Conservation (phyloP, 2,329 filamentous ascomycete genomes). For the Aspergillus versicolor region DNA sequence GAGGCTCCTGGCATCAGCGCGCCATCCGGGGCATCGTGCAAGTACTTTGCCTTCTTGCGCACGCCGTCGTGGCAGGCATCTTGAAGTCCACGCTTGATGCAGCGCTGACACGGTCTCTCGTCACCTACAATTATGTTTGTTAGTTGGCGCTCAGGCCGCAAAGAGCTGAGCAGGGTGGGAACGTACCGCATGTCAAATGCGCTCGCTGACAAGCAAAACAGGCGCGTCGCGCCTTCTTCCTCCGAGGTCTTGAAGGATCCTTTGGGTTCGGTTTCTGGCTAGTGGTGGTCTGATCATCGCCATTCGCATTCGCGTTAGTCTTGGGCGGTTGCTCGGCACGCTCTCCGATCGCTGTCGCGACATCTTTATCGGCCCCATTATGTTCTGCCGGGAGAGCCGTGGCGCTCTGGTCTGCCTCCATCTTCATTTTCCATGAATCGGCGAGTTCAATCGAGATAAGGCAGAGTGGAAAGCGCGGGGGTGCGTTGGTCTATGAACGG, state of each 20-base stretch:
- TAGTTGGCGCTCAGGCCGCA: conserved; percentile 15
- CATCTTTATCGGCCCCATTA: conserved; percentile 38
- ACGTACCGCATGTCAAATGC: conserved; percentile 95
- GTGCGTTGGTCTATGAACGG: background rate
- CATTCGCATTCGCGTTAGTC: conserved; percentile 29
- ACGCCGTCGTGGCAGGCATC: conserved; percentile 94
- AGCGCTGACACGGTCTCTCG: conserved; percentile 88
- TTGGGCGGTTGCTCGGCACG: conserved; percentile 35
- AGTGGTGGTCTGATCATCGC: conserved; percentile 55
- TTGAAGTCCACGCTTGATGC: conserved; percentile 88
- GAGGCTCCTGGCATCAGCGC: conserved; percentile 83
- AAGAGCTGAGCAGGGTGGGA: conserved; percentile 14
- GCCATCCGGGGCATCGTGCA: conserved; percentile 90
- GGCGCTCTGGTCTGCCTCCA: conserved; percentile 35
- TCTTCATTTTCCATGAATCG: conserved; percentile 32
- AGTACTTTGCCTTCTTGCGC: conserved; percentile 97
- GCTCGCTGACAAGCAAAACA: conserved; percentile 97
- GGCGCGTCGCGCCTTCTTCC: conserved; percentile 93
- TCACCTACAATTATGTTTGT: conserved; percentile 64
- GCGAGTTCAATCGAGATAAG: background rate
- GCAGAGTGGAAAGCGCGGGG: background rate
- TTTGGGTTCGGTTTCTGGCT: conserved; percentile 70
- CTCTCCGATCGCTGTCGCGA: conserved; percentile 35
- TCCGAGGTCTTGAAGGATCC: conserved; percentile 81
- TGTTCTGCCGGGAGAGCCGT: conserved; percentile 37